Percentiles rank a stretch among this genome's conserved stretches.
phyloP scores from a whole-genome alignment of 1,284 basidiomycete species.

The Phellinidium pouzarii region DNA sequence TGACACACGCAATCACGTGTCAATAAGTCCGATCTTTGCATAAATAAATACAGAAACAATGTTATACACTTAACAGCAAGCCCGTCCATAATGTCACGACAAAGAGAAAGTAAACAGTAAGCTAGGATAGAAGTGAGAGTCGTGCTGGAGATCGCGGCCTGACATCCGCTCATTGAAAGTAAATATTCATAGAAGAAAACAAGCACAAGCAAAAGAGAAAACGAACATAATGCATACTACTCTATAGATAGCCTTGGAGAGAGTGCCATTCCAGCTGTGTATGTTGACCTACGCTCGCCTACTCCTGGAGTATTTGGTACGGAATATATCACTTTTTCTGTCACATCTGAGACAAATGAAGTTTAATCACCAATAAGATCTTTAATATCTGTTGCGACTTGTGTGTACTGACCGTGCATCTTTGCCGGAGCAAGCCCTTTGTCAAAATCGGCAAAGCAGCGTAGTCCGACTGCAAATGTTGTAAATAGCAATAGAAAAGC shows the following conservation, averaged over 20 bases:
- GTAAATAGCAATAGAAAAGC: conserved; percentile 65
- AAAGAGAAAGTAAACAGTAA: not conserved
- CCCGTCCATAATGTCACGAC: not conserved
- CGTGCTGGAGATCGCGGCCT: no score
- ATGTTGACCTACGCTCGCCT: conserved; percentile 36
- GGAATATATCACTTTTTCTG: conserved; percentile 40
- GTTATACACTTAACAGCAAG: not conserved
- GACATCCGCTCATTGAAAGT: no score
- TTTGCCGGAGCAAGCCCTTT: conserved; percentile 66
- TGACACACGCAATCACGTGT: not conserved
- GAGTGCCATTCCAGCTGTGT: conserved; percentile 9
- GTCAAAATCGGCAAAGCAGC: conserved; percentile 75
- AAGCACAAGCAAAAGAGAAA: not conserved
- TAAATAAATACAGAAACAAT: not conserved
- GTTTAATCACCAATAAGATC: conserved; percentile 28
- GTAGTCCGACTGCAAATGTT: conserved; percentile 67
- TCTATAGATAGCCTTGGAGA: conserved; percentile 16
- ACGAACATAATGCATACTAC: not conserved
- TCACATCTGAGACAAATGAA: conserved; percentile 37
- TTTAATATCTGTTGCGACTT: conserved; percentile 18
- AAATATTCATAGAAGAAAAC: not conserved
- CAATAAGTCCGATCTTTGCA: not conserved
- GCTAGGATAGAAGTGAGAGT: no score
- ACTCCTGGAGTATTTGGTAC: conserved; percentile 35
- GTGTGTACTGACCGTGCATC: conserved; percentile 54